These are phyloP conservation scores for Diplosphaera chodatii DNA, from an alignment of 139 green algal species.

Conservation along the genomic window DNA sequence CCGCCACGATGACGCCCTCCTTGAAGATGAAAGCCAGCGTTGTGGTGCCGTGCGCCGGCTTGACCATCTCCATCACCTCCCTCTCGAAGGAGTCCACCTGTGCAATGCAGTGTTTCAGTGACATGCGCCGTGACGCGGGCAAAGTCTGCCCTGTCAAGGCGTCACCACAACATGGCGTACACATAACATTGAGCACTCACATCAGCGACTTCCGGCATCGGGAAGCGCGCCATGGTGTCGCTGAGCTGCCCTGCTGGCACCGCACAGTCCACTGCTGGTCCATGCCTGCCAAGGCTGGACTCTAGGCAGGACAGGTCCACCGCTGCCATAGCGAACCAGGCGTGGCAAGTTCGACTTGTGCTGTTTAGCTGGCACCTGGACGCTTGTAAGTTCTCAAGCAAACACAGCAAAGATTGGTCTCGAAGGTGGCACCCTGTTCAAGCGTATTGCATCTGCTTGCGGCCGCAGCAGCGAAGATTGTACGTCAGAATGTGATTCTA, in stretches of 20 bases:
- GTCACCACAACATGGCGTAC: not conserved
- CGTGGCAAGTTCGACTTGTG: too few relatives aligned
- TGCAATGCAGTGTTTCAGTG: slow-evolving; percentile 1
- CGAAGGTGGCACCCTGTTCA: too few relatives aligned
- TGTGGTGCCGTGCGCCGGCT: slow-evolving; percentile 95
- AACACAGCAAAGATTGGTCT: too few relatives aligned
- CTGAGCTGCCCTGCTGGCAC: not conserved
- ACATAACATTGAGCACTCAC: not conserved
- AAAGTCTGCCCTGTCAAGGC: not conserved
- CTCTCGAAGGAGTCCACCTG: slow-evolving; percentile 93
- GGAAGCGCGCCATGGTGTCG: not conserved
- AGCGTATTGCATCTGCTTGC: too few relatives aligned
- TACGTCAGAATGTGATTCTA: too few relatives aligned
- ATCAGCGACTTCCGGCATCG: slow-evolving; percentile 25
- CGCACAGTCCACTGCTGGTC: not conserved
- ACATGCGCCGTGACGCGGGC: not conserved
- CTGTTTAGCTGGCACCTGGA: too few relatives aligned
- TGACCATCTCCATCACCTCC: slow-evolving; percentile 91
- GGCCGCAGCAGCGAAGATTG: too few relatives aligned
- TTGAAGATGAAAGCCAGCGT: slow-evolving; percentile 98
- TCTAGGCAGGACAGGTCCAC: slow-evolving; percentile 15
- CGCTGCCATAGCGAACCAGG: not conserved
- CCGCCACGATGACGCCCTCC: slow-evolving; percentile 92
- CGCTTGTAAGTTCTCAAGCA: too few relatives aligned
- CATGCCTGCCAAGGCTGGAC: not conserved